Evolutionary conservation across 352 stramenopile genomes (phyloP).

Genomic region (Phytophthora cryptogea): DNA sequence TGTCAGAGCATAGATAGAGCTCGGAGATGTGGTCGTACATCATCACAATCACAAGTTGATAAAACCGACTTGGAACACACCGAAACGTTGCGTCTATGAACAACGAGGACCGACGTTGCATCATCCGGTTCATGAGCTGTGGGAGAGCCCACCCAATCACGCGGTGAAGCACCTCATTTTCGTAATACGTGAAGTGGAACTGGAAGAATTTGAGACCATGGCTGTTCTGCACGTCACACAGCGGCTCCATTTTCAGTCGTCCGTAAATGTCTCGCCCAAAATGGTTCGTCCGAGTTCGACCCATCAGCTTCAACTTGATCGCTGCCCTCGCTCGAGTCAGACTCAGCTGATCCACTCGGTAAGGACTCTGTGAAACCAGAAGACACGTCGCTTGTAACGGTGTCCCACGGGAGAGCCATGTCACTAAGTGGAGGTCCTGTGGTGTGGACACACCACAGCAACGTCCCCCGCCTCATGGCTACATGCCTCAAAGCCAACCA

Average conservation of each 20-base stretch:
- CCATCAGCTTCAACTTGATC: not conserved
- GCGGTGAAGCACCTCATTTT: slow-evolving; percentile 7
- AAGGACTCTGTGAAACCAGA: not conserved
- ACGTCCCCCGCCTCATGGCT: too few relatives aligned
- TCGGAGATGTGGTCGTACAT: slow-evolving; percentile 14
- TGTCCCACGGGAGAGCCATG: too few relatives aligned
- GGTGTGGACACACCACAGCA: too few relatives aligned
- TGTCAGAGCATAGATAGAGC: not conserved
- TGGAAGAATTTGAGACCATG: slow-evolving; percentile 9
- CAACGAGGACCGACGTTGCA: slow-evolving; percentile 1
- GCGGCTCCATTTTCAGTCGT: not conserved
- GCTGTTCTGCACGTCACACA: slow-evolving; percentile 4
- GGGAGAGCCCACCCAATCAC: slow-evolving; percentile 2
- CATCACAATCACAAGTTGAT: slow-evolving; percentile 17
- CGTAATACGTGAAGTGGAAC: slow-evolving; percentile 18
- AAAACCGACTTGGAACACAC: slow-evolving; percentile 10
- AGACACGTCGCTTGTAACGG: not conserved
- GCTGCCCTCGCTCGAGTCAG: not conserved
- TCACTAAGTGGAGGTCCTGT: too few relatives aligned
- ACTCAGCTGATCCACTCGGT: slow-evolving; percentile 1
- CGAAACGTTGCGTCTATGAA: slow-evolving; percentile 10
- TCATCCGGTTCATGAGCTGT: slow-evolving; percentile 3
- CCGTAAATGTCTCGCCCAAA: slow-evolving; percentile 9
- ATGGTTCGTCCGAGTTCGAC: not conserved
- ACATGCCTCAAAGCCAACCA: too few relatives aligned